Evolutionary conservation across 345 rosid genomes (phyloP), one percentile per base, ranked within the genome.

Genomic region (Gynandropsis gynandra): DNA sequence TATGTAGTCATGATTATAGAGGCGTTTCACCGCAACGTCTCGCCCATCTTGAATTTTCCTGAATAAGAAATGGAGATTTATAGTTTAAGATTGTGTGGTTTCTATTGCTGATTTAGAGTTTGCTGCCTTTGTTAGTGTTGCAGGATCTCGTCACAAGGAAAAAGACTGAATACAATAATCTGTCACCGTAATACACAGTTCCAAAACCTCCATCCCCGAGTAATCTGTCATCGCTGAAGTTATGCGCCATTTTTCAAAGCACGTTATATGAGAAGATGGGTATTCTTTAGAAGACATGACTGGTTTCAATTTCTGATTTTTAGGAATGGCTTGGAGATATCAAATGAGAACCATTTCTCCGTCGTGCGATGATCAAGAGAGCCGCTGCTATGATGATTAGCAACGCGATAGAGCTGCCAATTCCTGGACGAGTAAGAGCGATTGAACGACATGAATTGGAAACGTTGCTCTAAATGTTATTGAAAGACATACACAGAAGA

Each of bases 171-270:
- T n/a, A n/a, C n/a, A n/a, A n/a, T 51, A 27, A 49, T 56, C 11
- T 64, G 69, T 74, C 66, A 84, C 89, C 94, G 42, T 72, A 50
- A 60, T 79, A 81, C 0, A 84, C 94, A 10, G 76, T 74, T 48
- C 94, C 94, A 55, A 67, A 81, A 16, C 94, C 94, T 35, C 94
- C 89, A 64, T 75, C 82, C 51, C 89, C 94, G 10, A 84, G 73
- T 55, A 74, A 68, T 43, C 70, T 70, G 0, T 65, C 70, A 52
- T 50, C 39, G n/a, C 68, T 67, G 31, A 79, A 84, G 56, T 75
- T 54, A 49, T 70, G 42, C 14, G 94, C 79, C 5, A 83, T 82
- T 70, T 75, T 60, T 59, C 73, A 73, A 46, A 84, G 94, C 58
- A 81, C 89, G 8, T 27, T n/a, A 1, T 68, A 72, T 17, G 83